Conservation (phyloP, 2,329 filamentous ascomycete species). For the Colletotrichum spinosum region DNA sequence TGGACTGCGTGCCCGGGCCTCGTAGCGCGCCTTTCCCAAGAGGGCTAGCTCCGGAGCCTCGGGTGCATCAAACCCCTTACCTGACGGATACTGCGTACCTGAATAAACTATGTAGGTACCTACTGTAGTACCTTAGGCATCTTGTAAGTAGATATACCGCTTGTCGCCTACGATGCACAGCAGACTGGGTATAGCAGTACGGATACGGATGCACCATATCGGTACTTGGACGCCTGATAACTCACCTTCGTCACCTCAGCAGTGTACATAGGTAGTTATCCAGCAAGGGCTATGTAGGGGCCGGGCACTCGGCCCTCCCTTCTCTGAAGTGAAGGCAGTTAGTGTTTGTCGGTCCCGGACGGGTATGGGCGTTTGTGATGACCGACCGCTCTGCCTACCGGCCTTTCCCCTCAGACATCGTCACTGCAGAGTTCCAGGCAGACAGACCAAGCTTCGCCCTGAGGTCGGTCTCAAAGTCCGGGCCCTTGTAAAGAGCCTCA, state of each 20-base stretch:
- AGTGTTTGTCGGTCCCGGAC: conserved; percentile 28
- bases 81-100: no score
- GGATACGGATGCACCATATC: no score
- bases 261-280: no score
- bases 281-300: no score
- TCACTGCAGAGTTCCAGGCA: not conserved
- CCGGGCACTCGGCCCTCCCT: no score
- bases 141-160: no score
- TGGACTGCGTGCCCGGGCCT: conserved; percentile 22
- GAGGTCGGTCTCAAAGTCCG: conserved; percentile 3
- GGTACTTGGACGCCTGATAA: no score
- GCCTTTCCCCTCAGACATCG: conserved; percentile 12
- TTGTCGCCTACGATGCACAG: no score
- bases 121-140: no score
- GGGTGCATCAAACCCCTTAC: not conserved
- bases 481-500: conserved; percentile 32
- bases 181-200: no score
- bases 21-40: not conserved
- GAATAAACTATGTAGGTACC: no score
- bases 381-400: not conserved
- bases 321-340: not conserved
- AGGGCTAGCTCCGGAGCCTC: conserved; percentile 23
- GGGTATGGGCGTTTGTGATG: conserved; percentile 9
- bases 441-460: conserved; percentile 10
- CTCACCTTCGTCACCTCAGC: no score